Base-by-base conservation (phyloP, 495 filamentous ascomycete species). In the Penicillium cinerascens region DNA sequence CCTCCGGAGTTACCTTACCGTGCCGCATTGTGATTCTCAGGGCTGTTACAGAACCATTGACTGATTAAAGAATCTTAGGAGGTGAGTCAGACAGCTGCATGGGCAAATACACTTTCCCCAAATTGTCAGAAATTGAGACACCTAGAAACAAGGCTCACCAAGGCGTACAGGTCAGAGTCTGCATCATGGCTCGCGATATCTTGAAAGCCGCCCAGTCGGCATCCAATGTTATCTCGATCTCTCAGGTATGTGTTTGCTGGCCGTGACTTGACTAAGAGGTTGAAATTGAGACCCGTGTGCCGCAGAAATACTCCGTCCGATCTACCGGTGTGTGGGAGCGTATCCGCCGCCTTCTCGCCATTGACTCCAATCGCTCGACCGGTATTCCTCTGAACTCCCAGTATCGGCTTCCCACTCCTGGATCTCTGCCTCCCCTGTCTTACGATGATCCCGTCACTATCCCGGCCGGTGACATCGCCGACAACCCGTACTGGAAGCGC, bases 401-500 rank as follows among this genome's bases (percentile, higher is more conserved):
- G 74, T 96, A 80, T 79, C 92, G 95, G 52, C 86, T 89, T 68
- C 92, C 93, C 35, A 74, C 91, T 0, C 95, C 95, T 6, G 93
- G 90, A 56, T 77, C 80, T 54, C 76, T 86, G 65, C 85, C 89
- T 59, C 91, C 95, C 22, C 64, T 80, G 20, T 66, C 69, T 23
- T 98, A 96, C 73, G 84, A 89, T 67, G 95, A 97, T 65, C 91
- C 91, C 15, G 88, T 95, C 43, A 97, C 92, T 11, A 29, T 88
- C 0, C 93, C 95, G n/a, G 89, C 93, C 2, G 91, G 83, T 49
- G 93, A 99, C 70, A 83, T 98, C 56, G 93, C 93, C 60, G 93
- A 95, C 65, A 98, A 98, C 72, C 83, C 93, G 36, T 98, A 98
- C 82, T 98, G 91, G 89, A 95, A 95, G 76, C 91, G 93, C 49